These are phyloP conservation scores for Polygonum maritimum DNA, from an alignment of 148 eudicot genomes.

Conservation along the genomic window DNA sequence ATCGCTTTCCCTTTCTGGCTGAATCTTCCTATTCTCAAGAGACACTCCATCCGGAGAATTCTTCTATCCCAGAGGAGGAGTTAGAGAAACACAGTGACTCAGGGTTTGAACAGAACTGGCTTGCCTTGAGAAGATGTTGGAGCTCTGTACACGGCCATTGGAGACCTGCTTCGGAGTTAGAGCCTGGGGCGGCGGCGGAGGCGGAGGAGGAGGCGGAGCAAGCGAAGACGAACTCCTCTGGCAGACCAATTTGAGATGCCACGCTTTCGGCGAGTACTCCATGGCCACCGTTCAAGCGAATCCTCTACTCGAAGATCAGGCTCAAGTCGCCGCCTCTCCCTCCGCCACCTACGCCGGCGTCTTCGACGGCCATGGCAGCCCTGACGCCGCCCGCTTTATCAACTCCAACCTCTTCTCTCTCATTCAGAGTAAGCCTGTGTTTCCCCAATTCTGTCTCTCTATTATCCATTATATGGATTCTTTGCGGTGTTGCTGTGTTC, in stretches of 20 bases:
- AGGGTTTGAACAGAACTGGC: background rate
- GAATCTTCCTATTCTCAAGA: background rate
- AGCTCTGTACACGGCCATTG: slow-evolving; percentile 18
- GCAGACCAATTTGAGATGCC: slow-evolving; percentile 74
- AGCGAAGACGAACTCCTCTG: slow-evolving; percentile 48
- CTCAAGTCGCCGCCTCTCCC: slow-evolving; percentile 65
- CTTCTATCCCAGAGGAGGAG: background rate
- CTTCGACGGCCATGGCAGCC: slow-evolving; percentile 97
- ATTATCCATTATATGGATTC: background rate
- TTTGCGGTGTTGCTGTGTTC: background rate
- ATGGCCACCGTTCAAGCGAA: slow-evolving; percentile 90
- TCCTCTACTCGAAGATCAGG: slow-evolving; percentile 80
- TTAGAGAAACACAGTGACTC: background rate
- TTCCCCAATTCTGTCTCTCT: background rate
- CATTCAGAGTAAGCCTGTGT: slow-evolving; percentile 41
- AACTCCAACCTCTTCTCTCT: slow-evolving; percentile 51
- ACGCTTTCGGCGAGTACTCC: slow-evolving; percentile 76
- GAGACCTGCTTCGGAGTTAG: slow-evolving; percentile 26
- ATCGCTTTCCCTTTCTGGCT: background rate
- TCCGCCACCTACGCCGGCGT: slow-evolving; percentile 74
- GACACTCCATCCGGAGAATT: background rate
- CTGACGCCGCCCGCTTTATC: slow-evolving; percentile 78
- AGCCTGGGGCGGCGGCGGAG: slow-evolving; percentile 13
- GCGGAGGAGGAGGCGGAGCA: slow-evolving; percentile 32
- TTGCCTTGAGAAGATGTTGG: slow-evolving; percentile 16